Evolutionary conservation across 257 asterid species (phyloP), one percentile per base, ranked within the genome.

Genomic region (Capsicum baccatum): DNA sequence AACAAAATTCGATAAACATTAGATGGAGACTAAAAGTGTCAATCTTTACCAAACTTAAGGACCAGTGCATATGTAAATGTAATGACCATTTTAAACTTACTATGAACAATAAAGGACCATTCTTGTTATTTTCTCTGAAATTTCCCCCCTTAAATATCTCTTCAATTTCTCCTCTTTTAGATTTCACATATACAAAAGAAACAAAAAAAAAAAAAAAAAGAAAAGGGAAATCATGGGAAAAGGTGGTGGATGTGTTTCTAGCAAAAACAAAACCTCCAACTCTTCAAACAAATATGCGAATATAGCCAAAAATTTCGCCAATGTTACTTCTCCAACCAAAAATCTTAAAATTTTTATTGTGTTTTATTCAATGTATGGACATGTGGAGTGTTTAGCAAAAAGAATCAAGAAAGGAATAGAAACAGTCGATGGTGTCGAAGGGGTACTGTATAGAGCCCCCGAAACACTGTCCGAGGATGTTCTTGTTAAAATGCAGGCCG

Each of bases 211-310:
- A 26, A 26, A 26, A 26, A 26, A 57, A 0, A 15, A 16, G 33
- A 19, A 62, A 7, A 64, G 6, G 4, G 6, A 67, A 5, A 73
- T 58, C 67, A 96, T 96, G 99, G 99, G 99, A 14, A 96, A 96
- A 90, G 99, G 98, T 13, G 99, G 95, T 54, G 99, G 99, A 79
- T 96, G 99, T 70, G 92, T 93, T 60, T 94, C 97, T n/a, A 93
- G 97, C 97, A 93, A 92, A 93, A 89, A 87, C 57, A 92, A 88
- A 12, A 73, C 12, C 68, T 90, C 85, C n/a, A 86, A 79, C 44
- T 70, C 88, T 88, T 83, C 92, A 86, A 73, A 90, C 79, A 66
- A 52, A 68, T 73, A 68, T 50, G 59, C 82, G 26, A 71, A 80
- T 3, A 54, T 73, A 84, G 33, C 71, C 47, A 19, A 84, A 69